Evolutionary conservation across 1,284 basidiomycete genomes (phyloP).

Genomic region (Hypsizygus ulmarius): DNA sequence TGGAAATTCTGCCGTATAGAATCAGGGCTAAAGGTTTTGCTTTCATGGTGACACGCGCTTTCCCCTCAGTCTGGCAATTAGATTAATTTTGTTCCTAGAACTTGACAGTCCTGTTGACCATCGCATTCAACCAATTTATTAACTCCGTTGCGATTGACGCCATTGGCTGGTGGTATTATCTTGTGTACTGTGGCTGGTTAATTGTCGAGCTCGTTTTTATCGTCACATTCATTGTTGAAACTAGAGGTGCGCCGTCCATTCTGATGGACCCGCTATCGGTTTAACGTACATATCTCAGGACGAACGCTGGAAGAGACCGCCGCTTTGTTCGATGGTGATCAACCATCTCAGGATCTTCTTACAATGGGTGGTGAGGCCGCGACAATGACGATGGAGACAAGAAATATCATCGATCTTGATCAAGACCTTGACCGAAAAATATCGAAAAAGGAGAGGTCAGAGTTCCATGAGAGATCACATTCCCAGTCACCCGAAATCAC

Average conservation of each 20-base stretch:
- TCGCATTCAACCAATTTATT: conserved; percentile 71
- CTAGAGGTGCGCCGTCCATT: conserved; percentile 40
- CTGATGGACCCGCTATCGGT: background rate
- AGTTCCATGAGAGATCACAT: conserved; percentile 15
- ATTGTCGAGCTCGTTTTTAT: conserved; percentile 57
- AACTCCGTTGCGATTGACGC: conserved; percentile 69
- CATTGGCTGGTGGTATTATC: conserved; percentile 68
- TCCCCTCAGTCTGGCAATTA: conserved; percentile 3
- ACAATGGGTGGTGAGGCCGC: conserved; percentile 51
- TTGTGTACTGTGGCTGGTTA: conserved; percentile 63
- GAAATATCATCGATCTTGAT: conserved; percentile 14
- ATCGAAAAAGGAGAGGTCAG: conserved; percentile 16
- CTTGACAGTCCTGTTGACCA: conserved; percentile 51
- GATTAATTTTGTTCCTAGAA: conserved; percentile 38
- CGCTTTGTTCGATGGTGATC: conserved; percentile 59
- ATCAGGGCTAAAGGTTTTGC: conserved; percentile 70
- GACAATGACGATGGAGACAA: conserved; percentile 41
- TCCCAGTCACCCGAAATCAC: conserved; percentile 2
- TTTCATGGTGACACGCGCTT: conserved; percentile 60
- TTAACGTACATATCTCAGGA: conserved; percentile 30
- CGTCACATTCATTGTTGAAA: conserved; percentile 58
- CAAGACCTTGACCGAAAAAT: conserved; percentile 15
- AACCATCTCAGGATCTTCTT: conserved; percentile 42
- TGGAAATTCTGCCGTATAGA: conserved; percentile 67
- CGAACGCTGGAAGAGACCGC: conserved; percentile 68